Evolutionary conservation across 495 filamentous ascomycete species (phyloP).

Genomic region (Lasiosphaeria hispida): DNA sequence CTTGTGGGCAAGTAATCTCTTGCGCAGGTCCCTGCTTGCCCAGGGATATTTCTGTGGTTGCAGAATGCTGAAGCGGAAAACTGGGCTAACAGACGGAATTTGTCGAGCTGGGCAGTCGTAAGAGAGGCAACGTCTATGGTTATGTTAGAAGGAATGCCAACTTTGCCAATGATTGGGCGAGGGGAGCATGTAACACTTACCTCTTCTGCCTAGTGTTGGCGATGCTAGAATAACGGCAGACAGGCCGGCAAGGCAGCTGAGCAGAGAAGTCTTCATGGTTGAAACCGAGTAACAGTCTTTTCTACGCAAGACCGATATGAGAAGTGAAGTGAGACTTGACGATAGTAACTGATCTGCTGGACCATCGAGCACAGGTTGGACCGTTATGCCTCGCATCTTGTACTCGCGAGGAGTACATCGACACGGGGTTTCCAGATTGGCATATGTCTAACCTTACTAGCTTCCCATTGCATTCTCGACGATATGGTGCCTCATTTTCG

Average conservation of each 20-base stretch:
- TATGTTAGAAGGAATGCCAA: background rate
- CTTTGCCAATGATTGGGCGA: too few relatives aligned
- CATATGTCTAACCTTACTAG: background rate
- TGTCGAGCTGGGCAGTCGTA: slow-evolving; percentile 39
- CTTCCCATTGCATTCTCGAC: background rate
- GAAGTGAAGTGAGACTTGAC: background rate
- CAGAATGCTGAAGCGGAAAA: slow-evolving; percentile 73
- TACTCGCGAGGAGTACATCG: background rate
- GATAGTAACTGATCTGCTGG: background rate
- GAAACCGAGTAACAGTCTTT: background rate
- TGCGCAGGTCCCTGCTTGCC: slow-evolving; percentile 56
- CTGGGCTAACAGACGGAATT: slow-evolving; percentile 63
- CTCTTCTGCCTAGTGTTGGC: background rate
- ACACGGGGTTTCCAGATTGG: background rate
- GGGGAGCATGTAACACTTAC: too few relatives aligned
- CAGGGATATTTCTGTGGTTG: slow-evolving; percentile 48
- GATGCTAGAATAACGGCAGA: background rate
- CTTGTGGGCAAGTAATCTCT: slow-evolving; percentile 62
- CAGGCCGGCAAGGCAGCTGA: slow-evolving; percentile 1
- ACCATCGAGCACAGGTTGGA: too few relatives aligned
- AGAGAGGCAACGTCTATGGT: slow-evolving; percentile 21
- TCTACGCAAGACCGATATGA: background rate
- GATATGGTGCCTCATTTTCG: slow-evolving; percentile 3
- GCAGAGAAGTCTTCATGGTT: slow-evolving; percentile 9
- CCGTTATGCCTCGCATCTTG: background rate